Evolutionary conservation across 2,329 filamentous ascomycete species (phyloP), one percentile per base, ranked within the genome.

Genomic region (Xylariaceae sp.): DNA sequence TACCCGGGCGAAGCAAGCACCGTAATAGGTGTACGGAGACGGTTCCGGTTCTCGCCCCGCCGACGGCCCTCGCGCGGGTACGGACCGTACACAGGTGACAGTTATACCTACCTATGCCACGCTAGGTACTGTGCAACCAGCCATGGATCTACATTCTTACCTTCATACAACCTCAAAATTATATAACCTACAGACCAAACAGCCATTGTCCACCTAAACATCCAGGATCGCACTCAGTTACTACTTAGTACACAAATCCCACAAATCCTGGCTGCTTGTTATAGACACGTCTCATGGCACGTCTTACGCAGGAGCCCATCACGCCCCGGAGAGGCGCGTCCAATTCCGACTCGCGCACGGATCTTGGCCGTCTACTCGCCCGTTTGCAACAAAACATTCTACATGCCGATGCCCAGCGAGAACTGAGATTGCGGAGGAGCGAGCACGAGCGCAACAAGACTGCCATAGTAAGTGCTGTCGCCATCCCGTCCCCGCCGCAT

Each of bases 331-430:
- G 61, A 44, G 61, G 54, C 48, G 64, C 59, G 49, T 64, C 65
- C 46, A 65, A 63, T 44, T 54, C 66, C 16, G 71, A 76, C 60
- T 69, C 71, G 12, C 67, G 74, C 37, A 64, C 71, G 22, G 78
- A 88, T 63, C 77, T 92, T 16, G 80, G 76, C 40, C 80, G 85
- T 36, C 75, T 91, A 47, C 78, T 92, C 5, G 71, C 73, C 47
- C 83, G 87, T 30, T 74, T 91, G 36, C 84, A 89, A 62, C 78
- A 81, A 56, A 83, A 76, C 32, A 76, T 91, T 49, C 75, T 89
- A 36, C 80, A 80, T 51, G 76, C 82, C 29, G 79, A 84, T 57
- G 75, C 79, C 51, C 80, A 85, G 49, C 77, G 79, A 47, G 80
- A 84, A 67, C 73, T 71, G 43, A 72, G 79, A 46, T 71, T 88